These are phyloP conservation scores for Calonectria naviculata DNA, from an alignment of 2,329 filamentous ascomycete genomes.

Conservation along the genomic window DNA sequence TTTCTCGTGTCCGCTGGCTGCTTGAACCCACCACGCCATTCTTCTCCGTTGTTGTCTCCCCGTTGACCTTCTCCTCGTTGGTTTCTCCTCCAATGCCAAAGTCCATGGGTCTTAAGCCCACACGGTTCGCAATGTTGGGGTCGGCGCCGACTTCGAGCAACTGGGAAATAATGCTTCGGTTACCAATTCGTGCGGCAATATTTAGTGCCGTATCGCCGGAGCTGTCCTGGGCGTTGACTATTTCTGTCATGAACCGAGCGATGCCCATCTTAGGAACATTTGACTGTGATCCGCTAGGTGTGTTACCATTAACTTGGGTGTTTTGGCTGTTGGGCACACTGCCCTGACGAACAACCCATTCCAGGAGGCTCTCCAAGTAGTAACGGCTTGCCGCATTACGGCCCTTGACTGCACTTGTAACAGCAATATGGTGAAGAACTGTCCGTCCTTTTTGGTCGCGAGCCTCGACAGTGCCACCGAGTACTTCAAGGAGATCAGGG, in stretches of 20 bases:
- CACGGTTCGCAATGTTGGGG: slow-evolving; percentile 90
- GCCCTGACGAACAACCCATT: slow-evolving; percentile 92
- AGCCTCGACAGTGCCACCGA: slow-evolving; percentile 91
- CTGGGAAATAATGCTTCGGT: slow-evolving; percentile 95
- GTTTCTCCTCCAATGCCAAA: slow-evolving; percentile 87
- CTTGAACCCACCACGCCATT: slow-evolving; percentile 56
- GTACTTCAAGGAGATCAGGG: slow-evolving; percentile 87
- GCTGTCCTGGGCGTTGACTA: slow-evolving; percentile 95
- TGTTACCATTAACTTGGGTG: slow-evolving; percentile 45
- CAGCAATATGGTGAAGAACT: slow-evolving; percentile 94
- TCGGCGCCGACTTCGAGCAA: slow-evolving; percentile 95
- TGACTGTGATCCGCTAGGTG: slow-evolving; percentile 53
- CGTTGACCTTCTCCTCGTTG: slow-evolving; percentile 56
- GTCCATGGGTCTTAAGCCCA: slow-evolving; percentile 88
- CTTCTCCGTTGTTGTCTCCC: slow-evolving; percentile 56
- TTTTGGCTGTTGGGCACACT: slow-evolving; percentile 68
- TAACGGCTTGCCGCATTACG: slow-evolving; percentile 92
- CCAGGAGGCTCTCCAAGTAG: slow-evolving; percentile 92
- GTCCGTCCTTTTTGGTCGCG: slow-evolving; percentile 90
- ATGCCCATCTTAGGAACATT: slow-evolving; percentile 79
- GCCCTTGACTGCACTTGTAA: slow-evolving; percentile 95
- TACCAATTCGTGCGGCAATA: slow-evolving; percentile 91
- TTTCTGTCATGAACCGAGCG: slow-evolving; percentile 94
- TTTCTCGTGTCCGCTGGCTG: slow-evolving; percentile 72
- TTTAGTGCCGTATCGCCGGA: slow-evolving; percentile 96